A percentile compares a stretch with the other conserved stretches of the same genome.
Evolutionary conservation across 164 flowering plant species (phyloP).

Genomic region (Amborella trichopoda): DNA sequence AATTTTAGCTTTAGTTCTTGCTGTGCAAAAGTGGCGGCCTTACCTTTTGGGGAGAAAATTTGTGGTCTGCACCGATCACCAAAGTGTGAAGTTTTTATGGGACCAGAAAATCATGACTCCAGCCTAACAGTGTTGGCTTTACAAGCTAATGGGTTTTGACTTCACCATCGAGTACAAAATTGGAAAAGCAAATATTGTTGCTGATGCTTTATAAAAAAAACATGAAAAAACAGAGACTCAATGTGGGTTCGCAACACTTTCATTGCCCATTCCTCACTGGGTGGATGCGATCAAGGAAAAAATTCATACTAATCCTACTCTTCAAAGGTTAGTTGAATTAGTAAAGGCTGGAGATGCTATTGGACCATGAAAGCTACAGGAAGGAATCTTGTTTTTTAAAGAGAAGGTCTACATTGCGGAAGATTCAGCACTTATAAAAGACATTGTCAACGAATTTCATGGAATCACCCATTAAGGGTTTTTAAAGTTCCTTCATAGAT

Average conservation of each 20-base stretch:
- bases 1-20: not conserved
- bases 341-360: no score
- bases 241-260: not conserved
- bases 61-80: conserved; percentile 1
- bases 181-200: not conserved
- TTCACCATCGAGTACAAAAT: not conserved
- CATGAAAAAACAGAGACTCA: not conserved
- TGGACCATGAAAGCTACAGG: no score
- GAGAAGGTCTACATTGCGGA: not conserved
- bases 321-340: no score
- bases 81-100: not conserved
- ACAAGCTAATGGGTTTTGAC: no score
- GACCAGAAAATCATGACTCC: not conserved
- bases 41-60: conserved; percentile 2
- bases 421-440: not conserved
- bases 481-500: not conserved
- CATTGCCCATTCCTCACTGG: no score
- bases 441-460: not conserved
- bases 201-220: not conserved
- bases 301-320: no score
- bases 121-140: conserved; percentile 1
- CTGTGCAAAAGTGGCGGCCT: not conserved
- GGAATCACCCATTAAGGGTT: not conserved
- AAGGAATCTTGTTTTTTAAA: not conserved
- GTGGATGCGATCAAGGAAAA: no score